These are phyloP conservation scores for Colletotrichum acutatum DNA, from an alignment of 2,329 filamentous ascomycete genomes.

Conservation along the genomic window DNA sequence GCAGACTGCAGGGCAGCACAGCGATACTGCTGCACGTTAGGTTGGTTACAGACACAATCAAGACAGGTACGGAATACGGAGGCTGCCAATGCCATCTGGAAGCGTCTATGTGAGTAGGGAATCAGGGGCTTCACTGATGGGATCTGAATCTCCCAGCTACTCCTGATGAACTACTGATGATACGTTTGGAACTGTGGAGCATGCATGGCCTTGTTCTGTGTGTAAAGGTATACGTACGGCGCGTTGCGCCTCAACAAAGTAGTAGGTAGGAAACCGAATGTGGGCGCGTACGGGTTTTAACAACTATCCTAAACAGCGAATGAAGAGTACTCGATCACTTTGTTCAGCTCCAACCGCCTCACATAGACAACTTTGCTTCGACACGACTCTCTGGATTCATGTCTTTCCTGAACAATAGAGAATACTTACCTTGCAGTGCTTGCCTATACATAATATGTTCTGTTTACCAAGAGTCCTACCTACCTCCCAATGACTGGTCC, in stretches of 20 bases:
- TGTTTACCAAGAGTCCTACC: neutral
- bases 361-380: neutral
- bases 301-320: neutral
- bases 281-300: neutral
- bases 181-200: neutral
- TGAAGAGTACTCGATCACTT: neutral
- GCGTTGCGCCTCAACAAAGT: neutral
- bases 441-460: neutral
- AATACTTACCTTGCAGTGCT: too few relatives aligned
- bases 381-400: neutral
- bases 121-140: neutral
- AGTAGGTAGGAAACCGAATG: neutral
- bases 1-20: neutral
- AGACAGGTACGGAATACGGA: neutral
- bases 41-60: constrained; percentile 1
- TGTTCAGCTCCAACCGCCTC: neutral
- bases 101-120: neutral
- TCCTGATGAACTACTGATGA: neutral
- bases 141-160: neutral
- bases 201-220: neutral
- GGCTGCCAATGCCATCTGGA: neutral
- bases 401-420: neutral
- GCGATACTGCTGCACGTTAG: constrained; percentile 1
- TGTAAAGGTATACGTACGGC: neutral
- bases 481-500: neutral